phyloP scores from a whole-genome alignment of 805 yeast genomes.

The Kuraishia floccosa region DNA sequence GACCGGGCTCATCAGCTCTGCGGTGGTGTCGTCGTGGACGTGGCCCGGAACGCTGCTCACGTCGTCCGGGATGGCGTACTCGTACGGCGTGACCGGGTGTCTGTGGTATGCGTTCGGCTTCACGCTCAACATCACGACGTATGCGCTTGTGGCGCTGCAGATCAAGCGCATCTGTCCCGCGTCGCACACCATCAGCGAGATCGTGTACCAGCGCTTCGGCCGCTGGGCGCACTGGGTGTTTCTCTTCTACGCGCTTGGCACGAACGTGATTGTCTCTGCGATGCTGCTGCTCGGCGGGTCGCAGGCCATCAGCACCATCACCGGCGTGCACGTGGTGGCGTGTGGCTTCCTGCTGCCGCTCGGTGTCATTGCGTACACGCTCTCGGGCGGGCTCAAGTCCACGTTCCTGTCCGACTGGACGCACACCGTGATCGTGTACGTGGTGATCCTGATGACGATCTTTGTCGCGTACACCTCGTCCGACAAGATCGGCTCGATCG shows the following conservation, averaged over 20 bases:
- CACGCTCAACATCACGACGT: slow-evolving; percentile 23
- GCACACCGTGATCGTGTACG: slow-evolving; percentile 27
- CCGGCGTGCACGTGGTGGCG: slow-evolving; percentile 36
- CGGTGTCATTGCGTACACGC: slow-evolving; percentile 36
- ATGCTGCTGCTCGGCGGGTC: slow-evolving; percentile 31
- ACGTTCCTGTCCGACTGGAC: slow-evolving; percentile 43
- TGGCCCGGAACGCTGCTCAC: slow-evolving; percentile 30
- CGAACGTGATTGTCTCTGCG: slow-evolving; percentile 23
- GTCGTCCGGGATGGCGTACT: slow-evolving; percentile 27
- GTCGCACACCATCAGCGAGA: slow-evolving; percentile 31
- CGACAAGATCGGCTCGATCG: slow-evolving; percentile 30
- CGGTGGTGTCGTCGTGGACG: slow-evolving; percentile 35
- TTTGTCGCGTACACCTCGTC: slow-evolving; percentile 24
- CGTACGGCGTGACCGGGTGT: slow-evolving; percentile 29
- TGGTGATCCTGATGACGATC: slow-evolving; percentile 17
- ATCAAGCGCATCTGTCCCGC: slow-evolving; percentile 28
- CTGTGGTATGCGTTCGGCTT: slow-evolving; percentile 25
- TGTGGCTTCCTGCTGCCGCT: slow-evolving; percentile 32
- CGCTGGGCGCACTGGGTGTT: slow-evolving; percentile 21
- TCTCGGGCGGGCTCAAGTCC: slow-evolving; percentile 40
- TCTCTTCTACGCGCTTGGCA: slow-evolving; percentile 21
- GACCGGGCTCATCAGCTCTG: slow-evolving; percentile 29
- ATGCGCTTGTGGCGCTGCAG: slow-evolving; percentile 24
- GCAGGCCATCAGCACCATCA: slow-evolving; percentile 24
- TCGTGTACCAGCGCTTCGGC: slow-evolving; percentile 26